Evolutionary conservation across 2,329 filamentous ascomycete species (phyloP), one percentile per base, ranked within the genome.

Genomic region (Xylaria sp.): DNA sequence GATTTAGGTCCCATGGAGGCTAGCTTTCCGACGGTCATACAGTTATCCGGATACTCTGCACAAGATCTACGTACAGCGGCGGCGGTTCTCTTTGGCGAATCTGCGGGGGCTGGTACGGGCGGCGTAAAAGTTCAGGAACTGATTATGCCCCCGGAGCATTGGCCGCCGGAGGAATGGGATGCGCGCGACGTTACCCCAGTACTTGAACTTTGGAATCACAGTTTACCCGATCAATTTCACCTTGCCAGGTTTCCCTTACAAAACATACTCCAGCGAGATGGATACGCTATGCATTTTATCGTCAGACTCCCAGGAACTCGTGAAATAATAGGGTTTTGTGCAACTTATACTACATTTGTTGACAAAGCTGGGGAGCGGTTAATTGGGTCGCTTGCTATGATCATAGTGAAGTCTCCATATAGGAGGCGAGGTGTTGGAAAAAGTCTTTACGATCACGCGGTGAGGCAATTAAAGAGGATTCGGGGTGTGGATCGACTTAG

Each of bases 301-400:
- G 85, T 89, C 32, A 82, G 83, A 57, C 81, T 85, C n/a, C 81
- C 84, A 1, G 76, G 75, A 11, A 82, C 77, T 2, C 76, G 76
- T 7, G 79, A 81, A 42, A 72, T 86, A 27, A 74, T 89, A 45
- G 88, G 87, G 0, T 89, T 89, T 69, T 89, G 87, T 73, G 86
- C 87, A 9, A 89, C 87, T 8, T 89, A 86, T 73, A 85, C 86
- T 34, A 87, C 85, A 3, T 89, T 86, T 75, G 82, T 84, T 54
- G 85, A 88, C 70, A 83, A 83, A 69, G 83, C 81, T 47, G 83
- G 81, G 21, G 84, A 87, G 69, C 81, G 81, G 39, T 79, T 88
- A 48, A 81, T 89, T 55, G 88, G 86, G 8, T 89, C 86, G 3
- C 75, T 90, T 36, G 86, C 86, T 11, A 77, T 83, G 11, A 76